Percentiles rank a stretch among this genome's conserved stretches.
Conservation (phyloP, 495 filamentous ascomycete species). For the Pyrenula massariospora region DNA sequence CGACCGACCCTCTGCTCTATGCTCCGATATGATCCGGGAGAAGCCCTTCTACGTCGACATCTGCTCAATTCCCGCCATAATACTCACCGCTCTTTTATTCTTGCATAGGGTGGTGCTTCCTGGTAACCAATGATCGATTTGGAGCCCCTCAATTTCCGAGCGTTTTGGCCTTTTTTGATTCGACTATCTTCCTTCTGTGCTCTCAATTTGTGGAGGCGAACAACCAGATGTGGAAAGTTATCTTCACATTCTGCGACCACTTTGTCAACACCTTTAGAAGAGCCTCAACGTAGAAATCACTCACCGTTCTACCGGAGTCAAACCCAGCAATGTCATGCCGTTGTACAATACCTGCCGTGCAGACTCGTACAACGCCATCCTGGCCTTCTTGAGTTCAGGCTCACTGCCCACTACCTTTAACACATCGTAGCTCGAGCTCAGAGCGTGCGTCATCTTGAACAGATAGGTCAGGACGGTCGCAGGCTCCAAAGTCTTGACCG, state of each 20-base stretch:
- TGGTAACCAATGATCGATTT: neutral
- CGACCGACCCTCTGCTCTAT: neutral
- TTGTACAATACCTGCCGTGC: conserved; percentile 69
- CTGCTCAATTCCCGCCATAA: neutral
- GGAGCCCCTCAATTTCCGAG: neutral
- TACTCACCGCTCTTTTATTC: neutral
- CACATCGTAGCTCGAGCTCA: conserved; percentile 76
- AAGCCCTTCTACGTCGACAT: neutral
- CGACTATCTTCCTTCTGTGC: neutral
- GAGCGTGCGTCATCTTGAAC: conserved; percentile 75
- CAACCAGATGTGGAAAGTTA: neutral
- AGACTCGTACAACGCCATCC: conserved; percentile 73
- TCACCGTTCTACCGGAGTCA: conserved; percentile 64
- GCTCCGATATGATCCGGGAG: neutral
- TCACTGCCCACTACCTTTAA: conserved; percentile 67
- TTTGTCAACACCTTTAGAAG: neutral
- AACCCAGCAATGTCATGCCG: conserved; percentile 72
- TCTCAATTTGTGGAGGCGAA: too few relatives aligned
- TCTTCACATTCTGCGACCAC: neutral
- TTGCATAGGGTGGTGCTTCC: neutral
- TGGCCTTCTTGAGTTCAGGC: conserved; percentile 58
- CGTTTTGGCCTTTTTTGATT: neutral
- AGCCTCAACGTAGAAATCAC: conserved; percentile 4
- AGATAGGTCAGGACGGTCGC: conserved; percentile 67
- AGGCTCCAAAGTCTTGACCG: conserved; percentile 52